phyloP scores from a whole-genome alignment of 345 rosid genomes.

The Acer saccharum region DNA sequence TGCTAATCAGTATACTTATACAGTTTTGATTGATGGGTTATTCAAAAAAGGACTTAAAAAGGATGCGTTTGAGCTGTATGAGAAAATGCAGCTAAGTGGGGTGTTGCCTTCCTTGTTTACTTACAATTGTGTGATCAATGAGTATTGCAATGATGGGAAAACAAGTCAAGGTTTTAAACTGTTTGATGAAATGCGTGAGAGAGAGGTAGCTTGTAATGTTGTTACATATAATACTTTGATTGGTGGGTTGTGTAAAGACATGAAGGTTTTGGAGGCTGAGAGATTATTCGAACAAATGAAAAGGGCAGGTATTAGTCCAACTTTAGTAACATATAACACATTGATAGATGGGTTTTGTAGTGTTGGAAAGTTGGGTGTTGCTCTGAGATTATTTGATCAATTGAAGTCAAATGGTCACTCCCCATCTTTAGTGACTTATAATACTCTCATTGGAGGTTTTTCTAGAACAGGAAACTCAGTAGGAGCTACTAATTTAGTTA shows the following conservation, averaged over 20 bases:
- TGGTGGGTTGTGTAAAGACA: conserved; percentile 52
- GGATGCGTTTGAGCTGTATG: conserved; percentile 47
- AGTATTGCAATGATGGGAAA: conserved; percentile 51
- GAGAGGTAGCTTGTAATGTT: conserved; percentile 55
- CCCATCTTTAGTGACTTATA: conserved; percentile 66
- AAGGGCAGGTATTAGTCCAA: conserved; percentile 48
- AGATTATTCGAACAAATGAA: conserved; percentile 52
- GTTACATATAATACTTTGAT: conserved; percentile 69
- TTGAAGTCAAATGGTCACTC: conserved; percentile 58
- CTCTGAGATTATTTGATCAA: conserved; percentile 47
- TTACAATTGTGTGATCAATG: conserved; percentile 62
- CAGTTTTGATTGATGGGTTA: conserved; percentile 71
- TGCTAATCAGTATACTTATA: conserved; percentile 69
- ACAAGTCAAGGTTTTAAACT: conserved; percentile 44
- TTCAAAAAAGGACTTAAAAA: conserved; percentile 56
- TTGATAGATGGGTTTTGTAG: conserved; percentile 62
- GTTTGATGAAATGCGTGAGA: conserved; percentile 78
- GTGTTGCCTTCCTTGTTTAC: conserved; percentile 59
- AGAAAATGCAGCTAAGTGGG: conserved; percentile 60
- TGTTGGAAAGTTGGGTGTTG: conserved; percentile 45
- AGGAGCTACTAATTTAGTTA: conserved; percentile 47
- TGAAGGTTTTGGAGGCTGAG: conserved; percentile 51
- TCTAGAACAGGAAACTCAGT: conserved; percentile 47
- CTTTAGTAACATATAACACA: conserved; percentile 64
- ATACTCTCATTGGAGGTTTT: conserved; percentile 55